Base-by-base conservation (phyloP, 164 flowering plant species). In the Warburgia ugandensis region DNA sequence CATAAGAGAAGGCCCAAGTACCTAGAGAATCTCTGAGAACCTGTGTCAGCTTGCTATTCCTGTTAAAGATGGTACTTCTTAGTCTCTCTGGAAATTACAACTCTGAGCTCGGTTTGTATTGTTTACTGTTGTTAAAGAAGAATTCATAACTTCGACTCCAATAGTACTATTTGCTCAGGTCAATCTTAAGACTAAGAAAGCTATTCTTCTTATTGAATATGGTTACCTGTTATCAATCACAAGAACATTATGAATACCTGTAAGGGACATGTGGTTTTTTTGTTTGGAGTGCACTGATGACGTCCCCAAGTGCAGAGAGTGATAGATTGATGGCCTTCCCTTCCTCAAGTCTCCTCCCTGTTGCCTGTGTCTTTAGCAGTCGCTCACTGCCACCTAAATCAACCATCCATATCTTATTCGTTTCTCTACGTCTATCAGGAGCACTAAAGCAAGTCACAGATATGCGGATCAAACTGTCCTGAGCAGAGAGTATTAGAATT, bases 341-440 rank as follows among this genome's bases (percentile, higher is more conserved):
- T 69, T 81, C 88, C 47, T 81, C 84, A 36, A 81, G 54, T 55
- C 82, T 73, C 68, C 61, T 73, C 11, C 88, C 88, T 51, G 55
- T 50, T 32, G 88, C 75, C 59, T 65, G 70, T 26, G 88, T 78
- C 65, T 81, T 81, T 41, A 73, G 59, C 43, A 78, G 69, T 29
- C 88, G 82, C 67, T 81, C 88, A 52, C 88, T 81, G 57, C 88
- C 88, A 8, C 84, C 88, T 26, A 81, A 78, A 61, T 81, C 88
- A 50, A 81, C 71, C 68, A 78, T 70, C 88, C 88, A 81, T 53
- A 78, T 40, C 60, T 81, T 81, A 26, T 66, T 81, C 48, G 67
- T 71, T 60, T 61, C 74, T 45, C 70, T 68, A 29, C 70, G 48
- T 57, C 87, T 74, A 60, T 70, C 78, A n/a, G 65, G 68, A 33